phyloP scores from a whole-genome alignment of 495 filamentous ascomycete species.

The Monascus purpureus region DNA sequence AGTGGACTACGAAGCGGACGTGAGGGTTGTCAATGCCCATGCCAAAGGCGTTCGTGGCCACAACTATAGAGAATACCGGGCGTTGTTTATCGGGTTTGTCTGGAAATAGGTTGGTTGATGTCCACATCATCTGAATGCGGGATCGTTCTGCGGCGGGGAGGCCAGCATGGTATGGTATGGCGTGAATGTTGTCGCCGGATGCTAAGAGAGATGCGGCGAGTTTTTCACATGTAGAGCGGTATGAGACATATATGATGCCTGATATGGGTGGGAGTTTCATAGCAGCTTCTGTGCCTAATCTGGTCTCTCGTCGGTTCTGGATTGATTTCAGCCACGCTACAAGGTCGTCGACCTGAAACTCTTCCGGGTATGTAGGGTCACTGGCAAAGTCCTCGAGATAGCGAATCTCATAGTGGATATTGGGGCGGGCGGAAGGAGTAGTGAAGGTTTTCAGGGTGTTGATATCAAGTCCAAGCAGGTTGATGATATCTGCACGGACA shows the following conservation, averaged over 20 bases:
- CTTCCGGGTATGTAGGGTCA: slow-evolving; percentile 12
- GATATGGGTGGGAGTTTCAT: slow-evolving; percentile 49
- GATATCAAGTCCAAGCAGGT: slow-evolving; percentile 51
- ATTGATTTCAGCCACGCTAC: slow-evolving; percentile 60
- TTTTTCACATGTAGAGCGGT: slow-evolving; percentile 58
- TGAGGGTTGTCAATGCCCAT: slow-evolving; percentile 97
- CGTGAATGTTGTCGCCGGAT: slow-evolving; percentile 21
- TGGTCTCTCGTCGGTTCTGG: slow-evolving; percentile 44
- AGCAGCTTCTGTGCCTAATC: slow-evolving; percentile 21
- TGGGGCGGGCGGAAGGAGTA: slow-evolving; percentile 66
- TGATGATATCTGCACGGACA: slow-evolving; percentile 68
- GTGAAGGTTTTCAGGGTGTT: slow-evolving; percentile 55
- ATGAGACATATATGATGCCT: slow-evolving; percentile 84
- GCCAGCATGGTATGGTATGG: slow-evolving; percentile 39
- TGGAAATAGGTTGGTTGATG: slow-evolving; percentile 40
- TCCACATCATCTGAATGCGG: slow-evolving; percentile 51
- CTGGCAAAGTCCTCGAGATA: slow-evolving; percentile 49
- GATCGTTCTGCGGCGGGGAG: slow-evolving; percentile 26
- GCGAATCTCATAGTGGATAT: slow-evolving; percentile 87
- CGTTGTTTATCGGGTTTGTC: slow-evolving; percentile 2
- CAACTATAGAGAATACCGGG: slow-evolving; percentile 69
- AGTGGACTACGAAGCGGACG: slow-evolving; percentile 87
- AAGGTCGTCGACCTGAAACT: slow-evolving; percentile 47
- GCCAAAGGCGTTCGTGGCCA: slow-evolving; percentile 90
- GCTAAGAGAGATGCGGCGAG: slow-evolving; percentile 39